A percentile compares a stretch with the other conserved stretches of the same genome.
Evolutionary conservation across 768 basidiomycete genomes (phyloP).

Genomic region (Omphalotus guepiniiformis): DNA sequence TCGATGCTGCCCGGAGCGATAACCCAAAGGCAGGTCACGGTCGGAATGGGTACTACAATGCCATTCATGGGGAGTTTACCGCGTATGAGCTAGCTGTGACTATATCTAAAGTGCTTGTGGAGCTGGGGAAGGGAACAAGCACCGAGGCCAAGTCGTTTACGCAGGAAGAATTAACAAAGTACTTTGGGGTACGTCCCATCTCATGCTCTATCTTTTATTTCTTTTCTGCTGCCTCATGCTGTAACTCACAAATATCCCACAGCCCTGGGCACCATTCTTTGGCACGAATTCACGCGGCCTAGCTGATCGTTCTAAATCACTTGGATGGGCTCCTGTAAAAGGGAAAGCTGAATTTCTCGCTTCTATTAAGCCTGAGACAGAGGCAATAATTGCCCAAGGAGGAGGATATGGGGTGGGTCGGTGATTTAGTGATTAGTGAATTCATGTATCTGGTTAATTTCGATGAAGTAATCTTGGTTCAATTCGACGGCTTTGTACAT

Average conservation of each 20-base stretch:
- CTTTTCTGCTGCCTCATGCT: neutral
- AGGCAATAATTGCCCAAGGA: constrained; percentile 9
- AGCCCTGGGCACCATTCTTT: constrained; percentile 3
- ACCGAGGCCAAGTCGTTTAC: constrained; percentile 31
- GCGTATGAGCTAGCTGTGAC: constrained; percentile 13
- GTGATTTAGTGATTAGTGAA: too few species aligned
- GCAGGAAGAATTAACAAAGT: constrained; percentile 24
- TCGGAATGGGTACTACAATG: constrained; percentile 21
- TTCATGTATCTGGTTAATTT: too few species aligned
- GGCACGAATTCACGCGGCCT: constrained; percentile 5
- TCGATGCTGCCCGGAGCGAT: constrained; percentile 12
- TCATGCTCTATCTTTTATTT: neutral
- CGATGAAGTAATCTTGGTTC: too few species aligned
- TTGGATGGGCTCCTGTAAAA: constrained; percentile 34
- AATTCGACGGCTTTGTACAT: too few species aligned
- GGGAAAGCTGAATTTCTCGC: constrained; percentile 28
- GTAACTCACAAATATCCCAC: constrained; percentile 7
- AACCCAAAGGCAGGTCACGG: constrained; percentile 17
- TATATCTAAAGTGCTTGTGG: constrained; percentile 13
- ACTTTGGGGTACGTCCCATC: constrained; percentile 11
- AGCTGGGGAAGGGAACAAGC: constrained; percentile 13
- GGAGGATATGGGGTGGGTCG: too few species aligned
- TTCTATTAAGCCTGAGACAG: constrained; percentile 27
- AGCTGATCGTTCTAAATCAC: constrained; percentile 13
- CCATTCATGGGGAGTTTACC: constrained; percentile 16